Conservation (phyloP, 331 rosid species). For the Quercus tomentella region DNA sequence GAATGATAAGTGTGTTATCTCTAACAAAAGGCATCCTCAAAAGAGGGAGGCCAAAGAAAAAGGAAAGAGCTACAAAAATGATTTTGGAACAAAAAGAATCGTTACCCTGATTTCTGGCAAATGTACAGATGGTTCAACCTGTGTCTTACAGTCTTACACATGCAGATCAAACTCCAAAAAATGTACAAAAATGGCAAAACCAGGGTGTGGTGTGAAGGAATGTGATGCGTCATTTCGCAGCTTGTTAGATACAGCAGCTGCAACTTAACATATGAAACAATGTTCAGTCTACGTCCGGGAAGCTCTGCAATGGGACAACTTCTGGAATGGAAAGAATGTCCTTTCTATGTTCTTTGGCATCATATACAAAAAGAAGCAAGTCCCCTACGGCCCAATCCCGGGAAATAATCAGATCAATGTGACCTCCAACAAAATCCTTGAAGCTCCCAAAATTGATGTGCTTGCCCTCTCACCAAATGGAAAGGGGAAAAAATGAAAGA, state of each 20-base stretch:
- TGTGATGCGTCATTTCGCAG: slow-evolving; percentile 34
- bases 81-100: slow-evolving; percentile 2
- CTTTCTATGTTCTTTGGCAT: slow-evolving; percentile 32
- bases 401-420: slow-evolving; percentile 42
- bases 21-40: neutral
- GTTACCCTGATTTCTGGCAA: slow-evolving; percentile 32
- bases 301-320: slow-evolving; percentile 14
- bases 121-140: slow-evolving; percentile 42
- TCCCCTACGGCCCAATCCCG: slow-evolving; percentile 45
- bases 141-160: slow-evolving; percentile 25
- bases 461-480: slow-evolving; percentile 44
- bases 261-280: slow-evolving; percentile 34
- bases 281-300: slow-evolving; percentile 42
- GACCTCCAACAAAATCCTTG: slow-evolving; percentile 50
- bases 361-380: slow-evolving; percentile 38
- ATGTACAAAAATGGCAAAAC: slow-evolving; percentile 40
- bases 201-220: slow-evolving; percentile 38
- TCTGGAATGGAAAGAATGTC: slow-evolving; percentile 31
- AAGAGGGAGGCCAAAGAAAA: slow-evolving; percentile 5
- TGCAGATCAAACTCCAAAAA: slow-evolving; percentile 35
- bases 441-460: slow-evolving; percentile 41
- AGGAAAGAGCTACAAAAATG: neutral
- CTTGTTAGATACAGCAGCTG: slow-evolving; percentile 54
- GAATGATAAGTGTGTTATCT: neutral
- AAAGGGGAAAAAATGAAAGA: slow-evolving; percentile 62